Conservation (phyloP, 495 filamentous ascomycete genomes). For the Aspergillus bertholletiae region DNA sequence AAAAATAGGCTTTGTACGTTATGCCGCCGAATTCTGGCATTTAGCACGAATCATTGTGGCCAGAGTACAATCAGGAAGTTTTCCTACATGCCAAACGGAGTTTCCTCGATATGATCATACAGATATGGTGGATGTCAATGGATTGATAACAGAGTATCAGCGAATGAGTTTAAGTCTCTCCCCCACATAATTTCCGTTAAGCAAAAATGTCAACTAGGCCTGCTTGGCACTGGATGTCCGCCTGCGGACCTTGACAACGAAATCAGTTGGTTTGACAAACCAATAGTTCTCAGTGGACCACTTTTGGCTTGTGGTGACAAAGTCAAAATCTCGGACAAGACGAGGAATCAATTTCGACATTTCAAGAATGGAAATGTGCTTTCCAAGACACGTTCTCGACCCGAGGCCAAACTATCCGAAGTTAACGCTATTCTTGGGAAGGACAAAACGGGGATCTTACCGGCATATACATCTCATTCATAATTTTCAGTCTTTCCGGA, state of each 20-base stretch:
- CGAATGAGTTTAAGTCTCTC: constrained; percentile 17
- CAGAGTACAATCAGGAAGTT: constrained; percentile 10
- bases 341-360: constrained; percentile 48
- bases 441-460: constrained; percentile 15
- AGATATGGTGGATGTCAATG: constrained; percentile 30
- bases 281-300: constrained; percentile 43
- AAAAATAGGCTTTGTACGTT: constrained; percentile 23
- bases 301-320: constrained; percentile 22
- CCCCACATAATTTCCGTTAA: background rate
- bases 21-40: constrained; percentile 29
- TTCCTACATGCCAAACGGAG: background rate
- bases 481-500: constrained; percentile 27
- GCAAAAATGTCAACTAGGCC: background rate
- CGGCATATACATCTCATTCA: constrained; percentile 45
- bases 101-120: constrained; percentile 23
- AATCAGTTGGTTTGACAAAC: constrained; percentile 46
- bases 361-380: constrained; percentile 44
- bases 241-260: constrained; percentile 23
- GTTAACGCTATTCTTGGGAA: background rate
- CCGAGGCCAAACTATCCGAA: constrained; percentile 42
- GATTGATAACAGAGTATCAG: constrained; percentile 28
- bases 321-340: constrained; percentile 41
- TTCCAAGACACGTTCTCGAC: constrained; percentile 43
- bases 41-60: constrained; percentile 21
- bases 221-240: background rate